These are phyloP conservation scores for Didymella keratinophila DNA, from an alignment of 2,329 filamentous ascomycete species.

Conservation along the genomic window DNA sequence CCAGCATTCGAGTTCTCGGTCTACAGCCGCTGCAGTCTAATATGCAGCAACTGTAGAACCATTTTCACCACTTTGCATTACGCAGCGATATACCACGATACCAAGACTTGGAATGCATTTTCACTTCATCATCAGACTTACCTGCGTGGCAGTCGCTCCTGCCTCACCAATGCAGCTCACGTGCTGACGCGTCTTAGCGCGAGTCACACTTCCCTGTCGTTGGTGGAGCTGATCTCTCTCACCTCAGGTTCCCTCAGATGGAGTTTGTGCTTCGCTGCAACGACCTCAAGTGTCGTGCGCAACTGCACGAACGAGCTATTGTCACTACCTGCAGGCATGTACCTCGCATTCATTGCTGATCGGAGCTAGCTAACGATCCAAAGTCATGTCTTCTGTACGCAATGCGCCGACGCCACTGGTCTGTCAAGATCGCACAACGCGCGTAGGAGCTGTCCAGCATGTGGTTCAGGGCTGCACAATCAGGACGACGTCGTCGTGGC, in stretches of 20 bases:
- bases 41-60: slow-evolving; percentile 3
- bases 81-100: slow-evolving; percentile 36
- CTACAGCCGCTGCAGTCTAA: not conserved
- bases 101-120: slow-evolving; percentile 17
- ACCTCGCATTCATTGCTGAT: not conserved
- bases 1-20: not conserved
- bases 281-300: slow-evolving; percentile 74
- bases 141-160: slow-evolving; percentile 23
- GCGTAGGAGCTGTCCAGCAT: slow-evolving; percentile 76
- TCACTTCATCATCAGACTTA: not conserved
- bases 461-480: slow-evolving; percentile 70
- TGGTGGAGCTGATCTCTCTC: not conserved
- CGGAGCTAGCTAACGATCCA: slow-evolving; percentile 47
- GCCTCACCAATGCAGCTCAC: slow-evolving; percentile 14
- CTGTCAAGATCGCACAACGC: slow-evolving; percentile 65
- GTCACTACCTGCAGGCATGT: slow-evolving; percentile 87
- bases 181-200: slow-evolving; percentile 21
- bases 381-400: slow-evolving; percentile 82
- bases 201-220: slow-evolving; percentile 11
- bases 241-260: slow-evolving; percentile 59
- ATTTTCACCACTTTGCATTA: slow-evolving; percentile 20
- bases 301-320: slow-evolving; percentile 74
- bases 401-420: slow-evolving; percentile 72
- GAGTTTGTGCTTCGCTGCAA: slow-evolving; percentile 82
- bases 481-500: slow-evolving; percentile 78